These are phyloP conservation scores for Ceratobasidium theobromae DNA, from an alignment of 1,284 basidiomycete genomes.

Conservation along the genomic window DNA sequence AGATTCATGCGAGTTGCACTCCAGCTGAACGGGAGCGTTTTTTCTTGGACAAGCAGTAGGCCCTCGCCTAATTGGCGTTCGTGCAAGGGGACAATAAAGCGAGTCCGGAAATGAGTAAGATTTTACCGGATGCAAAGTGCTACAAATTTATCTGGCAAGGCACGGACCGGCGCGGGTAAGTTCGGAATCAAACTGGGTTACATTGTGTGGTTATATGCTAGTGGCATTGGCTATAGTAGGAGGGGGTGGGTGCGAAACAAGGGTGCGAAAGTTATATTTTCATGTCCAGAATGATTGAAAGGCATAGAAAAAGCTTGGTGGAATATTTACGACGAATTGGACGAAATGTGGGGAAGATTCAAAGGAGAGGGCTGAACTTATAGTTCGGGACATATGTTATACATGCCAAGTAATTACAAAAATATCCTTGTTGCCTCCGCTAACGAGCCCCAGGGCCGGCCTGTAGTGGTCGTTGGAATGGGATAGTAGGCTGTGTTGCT, in stretches of 20 bases:
- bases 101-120: slow-evolving; percentile 51
- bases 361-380: too few species aligned
- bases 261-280: too few species aligned
- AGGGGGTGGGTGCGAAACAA: too few species aligned
- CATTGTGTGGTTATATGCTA: neutral
- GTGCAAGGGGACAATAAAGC: slow-evolving; percentile 57
- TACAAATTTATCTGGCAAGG: neutral
- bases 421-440: neutral
- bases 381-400: too few species aligned
- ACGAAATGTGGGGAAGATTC: too few species aligned
- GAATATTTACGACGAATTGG: neutral
- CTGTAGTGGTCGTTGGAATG: neutral
- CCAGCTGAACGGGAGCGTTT: slow-evolving; percentile 49
- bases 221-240: too few species aligned
- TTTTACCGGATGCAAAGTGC: neutral
- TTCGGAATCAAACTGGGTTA: neutral
- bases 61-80: slow-evolving; percentile 47
- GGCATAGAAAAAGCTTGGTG: neutral
- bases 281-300: too few species aligned
- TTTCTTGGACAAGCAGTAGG: slow-evolving; percentile 54
- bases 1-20: slow-evolving; percentile 43
- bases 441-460: neutral
- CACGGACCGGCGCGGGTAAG: neutral
- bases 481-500: slow-evolving; percentile 12
- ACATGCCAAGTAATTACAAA: too few species aligned